Base-by-base conservation (phyloP, 768 basidiomycete genomes). In the Tricholoma hemisulphureum region DNA sequence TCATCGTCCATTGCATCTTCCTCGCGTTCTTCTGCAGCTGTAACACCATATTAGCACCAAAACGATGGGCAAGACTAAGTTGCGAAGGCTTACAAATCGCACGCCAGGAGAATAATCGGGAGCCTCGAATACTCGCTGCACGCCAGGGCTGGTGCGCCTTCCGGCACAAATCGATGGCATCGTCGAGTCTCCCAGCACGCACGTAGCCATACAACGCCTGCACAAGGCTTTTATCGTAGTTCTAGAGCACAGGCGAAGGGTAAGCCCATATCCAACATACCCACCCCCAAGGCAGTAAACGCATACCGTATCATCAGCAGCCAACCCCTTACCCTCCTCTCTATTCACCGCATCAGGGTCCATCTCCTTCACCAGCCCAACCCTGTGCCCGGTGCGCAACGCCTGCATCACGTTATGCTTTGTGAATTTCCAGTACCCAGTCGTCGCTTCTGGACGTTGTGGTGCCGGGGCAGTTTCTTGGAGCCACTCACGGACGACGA, bases 141-240 rank as follows among this genome's bases (percentile, higher is more conserved):
- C 94, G 81, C 96, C 95, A 98, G 0, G 93, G 89, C 61, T 95
- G 91, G 60, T 93, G 87, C 0, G 89, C 88, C 63, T 84, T 85
- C 61, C 87, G 77, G 67, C 93, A 95, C 16, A 93, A 73, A 31
- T 91, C 88, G 4, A 95, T 77, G 0, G 95, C 96, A 9, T 92
- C 88, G 10, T 91, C 91, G 26, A 96, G 71, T 58, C 87, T 77
- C n/a, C 95, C 95, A 4, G 89, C 87, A 37, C 95, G 85, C n/a
- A n/a, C n/a, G 60, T 88, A 88, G 23, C 86, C 83, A 71, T 91
- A 96, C 20, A 98, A 68, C 0, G 89, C 84, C 62, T 93, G 87
- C 0, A 85, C 74, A 21, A 97, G 71, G 26, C 84, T 82, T 62
- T 87, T 89, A 68, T 98, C 93, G 65, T 89, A 92, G 52, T 83